Evolutionary conservation across 2,329 filamentous ascomycete genomes (phyloP).

Genomic region (Alternaria arbusti): DNA sequence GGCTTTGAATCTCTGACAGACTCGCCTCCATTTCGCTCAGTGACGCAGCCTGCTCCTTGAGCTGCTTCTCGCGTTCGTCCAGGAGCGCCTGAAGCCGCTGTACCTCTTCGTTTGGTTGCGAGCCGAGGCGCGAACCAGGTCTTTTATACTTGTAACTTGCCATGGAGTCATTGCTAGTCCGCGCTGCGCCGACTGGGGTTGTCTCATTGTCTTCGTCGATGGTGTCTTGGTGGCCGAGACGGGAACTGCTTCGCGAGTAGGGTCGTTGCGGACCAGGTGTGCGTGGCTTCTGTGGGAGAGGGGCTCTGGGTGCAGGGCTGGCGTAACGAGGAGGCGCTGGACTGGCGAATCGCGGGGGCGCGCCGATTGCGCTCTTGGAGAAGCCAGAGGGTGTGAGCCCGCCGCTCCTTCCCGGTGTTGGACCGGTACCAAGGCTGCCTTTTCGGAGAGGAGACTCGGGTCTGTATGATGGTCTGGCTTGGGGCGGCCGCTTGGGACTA

Average conservation of each 20-base stretch:
- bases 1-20: slow-evolving; percentile 76
- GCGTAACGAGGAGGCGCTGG: slow-evolving; percentile 66
- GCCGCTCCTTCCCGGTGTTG: slow-evolving; percentile 60
- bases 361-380: slow-evolving; percentile 60
- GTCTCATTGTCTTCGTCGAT: slow-evolving; percentile 50
- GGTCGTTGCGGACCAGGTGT: slow-evolving; percentile 52
- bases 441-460: slow-evolving; percentile 84
- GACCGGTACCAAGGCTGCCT: slow-evolving; percentile 32
- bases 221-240: slow-evolving; percentile 52
- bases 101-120: slow-evolving; percentile 67
- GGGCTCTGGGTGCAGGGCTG: slow-evolving; percentile 64
- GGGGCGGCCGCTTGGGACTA: slow-evolving; percentile 74
- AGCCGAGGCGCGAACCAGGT: slow-evolving; percentile 36
- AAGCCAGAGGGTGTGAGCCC: slow-evolving; percentile 62
- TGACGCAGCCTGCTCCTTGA: slow-evolving; percentile 85
- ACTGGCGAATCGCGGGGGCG: slow-evolving; percentile 66
- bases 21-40: slow-evolving; percentile 90
- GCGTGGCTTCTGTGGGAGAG: slow-evolving; percentile 57
- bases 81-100: slow-evolving; percentile 75
- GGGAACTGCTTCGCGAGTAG: slow-evolving; percentile 56
- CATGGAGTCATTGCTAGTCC: slow-evolving; percentile 60
- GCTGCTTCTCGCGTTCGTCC: slow-evolving; percentile 81
- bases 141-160: slow-evolving; percentile 51
- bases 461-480: slow-evolving; percentile 76
- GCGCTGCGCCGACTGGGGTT: slow-evolving; percentile 60